Evolutionary conservation across 179 eudicot genomes (phyloP), one percentile per base, ranked within the genome.

Genomic region (Actinidia arguta): DNA sequence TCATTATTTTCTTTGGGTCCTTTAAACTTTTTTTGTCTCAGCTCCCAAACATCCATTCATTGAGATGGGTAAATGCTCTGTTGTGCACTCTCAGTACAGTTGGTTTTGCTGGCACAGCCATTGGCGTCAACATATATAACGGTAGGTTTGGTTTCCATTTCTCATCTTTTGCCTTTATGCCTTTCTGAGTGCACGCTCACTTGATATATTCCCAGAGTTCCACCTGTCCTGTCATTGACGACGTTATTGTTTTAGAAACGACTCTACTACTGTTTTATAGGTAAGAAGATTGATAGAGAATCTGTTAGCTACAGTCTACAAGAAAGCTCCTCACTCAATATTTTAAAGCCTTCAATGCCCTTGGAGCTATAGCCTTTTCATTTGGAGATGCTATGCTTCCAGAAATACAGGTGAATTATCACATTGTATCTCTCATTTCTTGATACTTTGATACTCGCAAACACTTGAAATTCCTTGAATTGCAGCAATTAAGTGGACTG

Each of bases 301-400:
- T 82, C 83, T 31, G 54, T 88, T 16, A 86, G 88, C 80, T 31
- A 88, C 25, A 82, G 82, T 80, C 66, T 86, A 77, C 76, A 86
- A 59, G 88, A 54, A 54, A 86, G 88, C 78, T 69, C 91, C 36
- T 75, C 86, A 2, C 20, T 50, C 54, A 88, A 88, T 61, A 59
- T 78, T 58, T 86, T 59, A 74, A 54, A 81, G 91, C 89, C 67
- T 88, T 88, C 84, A 84, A 80, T 83, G 91, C 89, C 78, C 85
- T 88, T 72, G 91, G 91, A 16, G 68, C 83, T n/a, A 88, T 88
- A 56, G 89, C 73, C 73, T 88, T 88, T 62, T 88, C 91, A 75
- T 86, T 88, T 81, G 89, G 91, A 36, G 91, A 88, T 64, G 91
- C 91, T 39, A 88, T 88, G 88, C 91, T 88, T 67, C 91, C 89